Percentiles rank a stretch among this genome's conserved stretches.
Conservation (phyloP, 1,284 basidiomycete species). For the Bjerkandera adusta region DNA sequence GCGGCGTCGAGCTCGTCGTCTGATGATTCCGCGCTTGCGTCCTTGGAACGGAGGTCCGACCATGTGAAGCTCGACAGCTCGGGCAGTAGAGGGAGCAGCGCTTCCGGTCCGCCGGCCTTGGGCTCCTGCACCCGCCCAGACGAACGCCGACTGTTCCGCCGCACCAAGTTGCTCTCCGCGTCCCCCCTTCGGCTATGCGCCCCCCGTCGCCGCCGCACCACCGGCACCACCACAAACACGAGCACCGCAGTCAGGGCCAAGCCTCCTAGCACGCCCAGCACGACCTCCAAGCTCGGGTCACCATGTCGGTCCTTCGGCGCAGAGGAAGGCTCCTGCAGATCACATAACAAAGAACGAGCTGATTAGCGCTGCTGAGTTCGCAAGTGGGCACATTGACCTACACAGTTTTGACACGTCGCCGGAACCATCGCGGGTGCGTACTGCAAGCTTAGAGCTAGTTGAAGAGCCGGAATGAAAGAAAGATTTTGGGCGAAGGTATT, state of each 20-base stretch:
- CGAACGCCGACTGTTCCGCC: slow-evolving; percentile 1
- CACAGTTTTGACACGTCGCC: too few species aligned
- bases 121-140: neutral
- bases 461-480: too few species aligned
- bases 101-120: neutral
- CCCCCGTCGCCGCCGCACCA: slow-evolving; percentile 20
- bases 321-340: too few species aligned
- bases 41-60: slow-evolving; percentile 26
- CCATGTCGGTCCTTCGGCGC: too few species aligned
- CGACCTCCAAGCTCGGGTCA: slow-evolving; percentile 23
- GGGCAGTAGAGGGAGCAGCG: slow-evolving; percentile 24
- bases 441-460: too few species aligned
- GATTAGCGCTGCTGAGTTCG: too few species aligned
- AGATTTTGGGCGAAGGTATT: too few species aligned
- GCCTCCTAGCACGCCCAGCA: slow-evolving; percentile 26
- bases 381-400: too few species aligned
- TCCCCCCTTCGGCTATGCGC: too few species aligned
- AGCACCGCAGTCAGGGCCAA: slow-evolving; percentile 23
- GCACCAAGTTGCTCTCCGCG: too few species aligned
- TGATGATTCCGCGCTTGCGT: slow-evolving; percentile 16
- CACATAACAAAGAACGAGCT: too few species aligned
- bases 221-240: slow-evolving; percentile 23
- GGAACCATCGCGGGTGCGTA: too few species aligned
- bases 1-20: slow-evolving; percentile 17
- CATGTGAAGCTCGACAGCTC: slow-evolving; percentile 29